Percentiles rank a stretch among this genome's conserved stretches.
These are phyloP conservation scores for Barnettozyma botsteinii DNA, from an alignment of 805 yeast species.

Conservation along the genomic window DNA sequence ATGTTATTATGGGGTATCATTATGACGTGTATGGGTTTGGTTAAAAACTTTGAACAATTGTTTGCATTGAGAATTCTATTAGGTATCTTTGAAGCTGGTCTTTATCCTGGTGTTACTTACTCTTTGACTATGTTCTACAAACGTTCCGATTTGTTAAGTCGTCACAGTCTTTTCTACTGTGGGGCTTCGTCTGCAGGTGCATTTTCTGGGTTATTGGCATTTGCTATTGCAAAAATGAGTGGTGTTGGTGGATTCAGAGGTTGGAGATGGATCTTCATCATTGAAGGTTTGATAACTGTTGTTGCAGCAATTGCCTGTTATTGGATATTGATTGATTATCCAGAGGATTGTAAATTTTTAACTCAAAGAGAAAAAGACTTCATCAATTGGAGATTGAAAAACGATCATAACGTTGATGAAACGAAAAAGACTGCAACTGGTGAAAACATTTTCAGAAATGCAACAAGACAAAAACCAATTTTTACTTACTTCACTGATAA, in stretches of 20 bases:
- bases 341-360: conserved; percentile 39
- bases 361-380: conserved; percentile 29
- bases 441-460: conserved; percentile 4
- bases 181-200: conserved; percentile 42
- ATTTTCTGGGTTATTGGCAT: conserved; percentile 38
- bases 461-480: conserved; percentile 9
- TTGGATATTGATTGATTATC: conserved; percentile 37
- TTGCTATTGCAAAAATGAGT: conserved; percentile 30
- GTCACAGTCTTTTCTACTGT: conserved; percentile 34
- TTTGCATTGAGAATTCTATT: conserved; percentile 39
- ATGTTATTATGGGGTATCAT: conserved; percentile 38
- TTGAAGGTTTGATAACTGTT: conserved; percentile 22
- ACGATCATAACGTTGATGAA: conserved; percentile 10
- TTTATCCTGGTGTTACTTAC: conserved; percentile 36
- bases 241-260: conserved; percentile 33
- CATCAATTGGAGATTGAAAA: conserved; percentile 20
- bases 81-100: conserved; percentile 39
- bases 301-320: conserved; percentile 34
- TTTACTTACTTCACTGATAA: conserved; percentile 11
- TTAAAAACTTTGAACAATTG: conserved; percentile 23
- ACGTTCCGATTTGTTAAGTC: conserved; percentile 31
- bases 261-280: conserved; percentile 41
- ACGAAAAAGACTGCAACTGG: background rate
- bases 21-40: conserved; percentile 43
- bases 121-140: conserved; percentile 35